Evolutionary conservation across 345 rosid species (phyloP).

Genomic region (Camelina sativa): DNA sequence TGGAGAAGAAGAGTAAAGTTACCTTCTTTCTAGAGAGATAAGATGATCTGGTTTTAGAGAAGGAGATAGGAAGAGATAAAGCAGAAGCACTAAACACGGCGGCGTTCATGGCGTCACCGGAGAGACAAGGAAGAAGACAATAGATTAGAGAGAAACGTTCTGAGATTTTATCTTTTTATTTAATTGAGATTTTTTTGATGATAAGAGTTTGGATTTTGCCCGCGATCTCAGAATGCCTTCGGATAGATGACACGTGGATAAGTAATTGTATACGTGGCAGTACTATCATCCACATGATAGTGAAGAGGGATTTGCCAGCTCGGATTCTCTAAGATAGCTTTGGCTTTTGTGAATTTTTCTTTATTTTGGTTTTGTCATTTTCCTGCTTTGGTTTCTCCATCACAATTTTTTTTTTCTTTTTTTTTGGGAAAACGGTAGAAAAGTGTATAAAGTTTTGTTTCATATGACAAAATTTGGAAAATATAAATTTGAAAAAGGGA

Average conservation of each 20-base stretch:
- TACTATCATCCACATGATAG: slow-evolving; percentile 58
- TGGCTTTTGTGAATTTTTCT: slow-evolving; percentile 11
- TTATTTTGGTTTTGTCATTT: not conserved
- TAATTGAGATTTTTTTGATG: slow-evolving; percentile 52
- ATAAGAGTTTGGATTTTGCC: slow-evolving; percentile 67
- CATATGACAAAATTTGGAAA: too few relatives aligned
- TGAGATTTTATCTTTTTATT: not conserved
- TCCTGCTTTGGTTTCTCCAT: not conserved
- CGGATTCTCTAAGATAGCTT: slow-evolving; percentile 54
- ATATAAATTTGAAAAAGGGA: too few relatives aligned
- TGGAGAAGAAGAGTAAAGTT: slow-evolving; percentile 23
- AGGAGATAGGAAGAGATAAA: slow-evolving; percentile 73
- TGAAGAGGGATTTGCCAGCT: slow-evolving; percentile 57
- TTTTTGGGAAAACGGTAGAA: too few relatives aligned
- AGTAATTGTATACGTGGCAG: slow-evolving; percentile 55
- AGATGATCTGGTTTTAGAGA: slow-evolving; percentile 55
- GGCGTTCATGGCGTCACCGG: slow-evolving; percentile 71
- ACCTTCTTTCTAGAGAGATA: slow-evolving; percentile 66
- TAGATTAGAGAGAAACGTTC: slow-evolving; percentile 8
- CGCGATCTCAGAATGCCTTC: slow-evolving; percentile 83
- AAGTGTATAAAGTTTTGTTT: too few relatives aligned
- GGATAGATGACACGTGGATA: slow-evolving; percentile 66
- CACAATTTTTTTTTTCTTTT: too few relatives aligned
- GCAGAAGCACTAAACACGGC: slow-evolving; percentile 72
- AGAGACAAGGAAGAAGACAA: slow-evolving; percentile 27